These are phyloP conservation scores for Excoecaria agallocha DNA, from an alignment of 345 rosid species.

Conservation along the genomic window DNA sequence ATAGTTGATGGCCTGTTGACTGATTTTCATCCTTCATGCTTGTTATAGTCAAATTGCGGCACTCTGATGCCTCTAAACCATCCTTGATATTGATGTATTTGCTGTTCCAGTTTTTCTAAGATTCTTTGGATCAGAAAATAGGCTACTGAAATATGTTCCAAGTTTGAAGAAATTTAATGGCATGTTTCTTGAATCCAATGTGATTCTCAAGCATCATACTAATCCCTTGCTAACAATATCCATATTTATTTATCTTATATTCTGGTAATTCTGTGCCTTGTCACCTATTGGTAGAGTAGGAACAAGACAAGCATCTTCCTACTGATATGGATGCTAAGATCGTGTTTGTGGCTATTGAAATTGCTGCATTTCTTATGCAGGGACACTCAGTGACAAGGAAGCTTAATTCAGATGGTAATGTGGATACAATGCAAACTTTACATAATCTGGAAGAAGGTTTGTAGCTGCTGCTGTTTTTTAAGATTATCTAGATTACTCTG, in stretches of 20 bases:
- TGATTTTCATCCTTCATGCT: neutral
- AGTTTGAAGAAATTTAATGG: neutral
- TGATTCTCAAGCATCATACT: neutral
- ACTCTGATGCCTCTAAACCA: neutral
- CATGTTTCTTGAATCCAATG: neutral
- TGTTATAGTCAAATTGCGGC: neutral
- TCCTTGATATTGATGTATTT: neutral
- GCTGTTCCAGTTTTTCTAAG: no score
- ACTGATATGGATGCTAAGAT: neutral
- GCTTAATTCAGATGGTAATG: slow-evolving; percentile 70
- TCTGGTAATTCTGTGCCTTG: neutral
- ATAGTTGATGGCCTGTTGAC: neutral
- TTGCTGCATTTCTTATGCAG: slow-evolving; percentile 31
- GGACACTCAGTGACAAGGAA: slow-evolving; percentile 79
- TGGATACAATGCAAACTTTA: slow-evolving; percentile 64
- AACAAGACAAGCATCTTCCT: neutral
- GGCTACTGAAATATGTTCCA: neutral
- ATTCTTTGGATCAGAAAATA: neutral
- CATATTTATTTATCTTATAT: neutral
- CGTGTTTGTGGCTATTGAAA: slow-evolving; percentile 7
- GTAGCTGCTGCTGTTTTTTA: slow-evolving; percentile 2
- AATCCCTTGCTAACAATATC: neutral
- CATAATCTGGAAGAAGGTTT: slow-evolving; percentile 77
- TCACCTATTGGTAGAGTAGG: neutral
- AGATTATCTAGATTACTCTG: neutral